Evolutionary conservation across 2,329 filamentous ascomycete genomes (phyloP).

Genomic region (Thielaviopsis populi): DNA sequence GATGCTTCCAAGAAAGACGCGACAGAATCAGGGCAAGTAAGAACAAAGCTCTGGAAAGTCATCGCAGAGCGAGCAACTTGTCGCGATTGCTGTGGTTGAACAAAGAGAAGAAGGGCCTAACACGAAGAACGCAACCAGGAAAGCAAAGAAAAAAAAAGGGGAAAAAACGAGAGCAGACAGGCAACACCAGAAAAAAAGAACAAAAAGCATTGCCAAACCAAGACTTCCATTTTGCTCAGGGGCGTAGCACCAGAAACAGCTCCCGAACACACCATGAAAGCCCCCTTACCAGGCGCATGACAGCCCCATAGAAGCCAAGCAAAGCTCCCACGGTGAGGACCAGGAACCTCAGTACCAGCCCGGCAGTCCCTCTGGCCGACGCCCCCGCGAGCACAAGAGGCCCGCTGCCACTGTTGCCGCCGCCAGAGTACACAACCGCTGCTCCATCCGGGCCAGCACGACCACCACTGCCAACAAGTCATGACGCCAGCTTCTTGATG

Average conservation of each 20-base stretch:
- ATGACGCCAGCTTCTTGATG: constrained; percentile 43
- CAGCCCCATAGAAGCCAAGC: constrained; percentile 16
- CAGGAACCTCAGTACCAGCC: constrained; percentile 13
- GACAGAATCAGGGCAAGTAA: neutral
- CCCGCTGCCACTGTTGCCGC: neutral
- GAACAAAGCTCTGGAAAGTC: constrained; percentile 10
- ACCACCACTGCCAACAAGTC: constrained; percentile 21
- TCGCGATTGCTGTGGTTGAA: neutral
- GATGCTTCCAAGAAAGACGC: neutral
- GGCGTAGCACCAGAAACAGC: constrained; percentile 14
- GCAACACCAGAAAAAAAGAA: neutral
- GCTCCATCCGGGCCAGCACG: constrained; percentile 5
- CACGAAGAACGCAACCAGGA: neutral
- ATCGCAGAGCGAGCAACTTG: constrained; percentile 6
- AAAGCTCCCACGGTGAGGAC: constrained; percentile 14
- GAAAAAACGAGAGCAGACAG: neutral
- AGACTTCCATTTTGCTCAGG: constrained; percentile 1
- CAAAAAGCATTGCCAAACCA: neutral
- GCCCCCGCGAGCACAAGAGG: constrained; percentile 5
- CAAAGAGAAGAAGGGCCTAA: neutral
- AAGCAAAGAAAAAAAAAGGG: neutral
- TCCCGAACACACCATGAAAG: constrained; percentile 16
- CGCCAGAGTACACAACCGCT: neutral
- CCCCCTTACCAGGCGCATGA: constrained; percentile 14
- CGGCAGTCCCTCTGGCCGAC: constrained; percentile 5